Percentiles rank a stretch among this genome's conserved stretches.
phyloP scores from a whole-genome alignment of 1,284 basidiomycete genomes.

The Ceratobasidium sp. region DNA sequence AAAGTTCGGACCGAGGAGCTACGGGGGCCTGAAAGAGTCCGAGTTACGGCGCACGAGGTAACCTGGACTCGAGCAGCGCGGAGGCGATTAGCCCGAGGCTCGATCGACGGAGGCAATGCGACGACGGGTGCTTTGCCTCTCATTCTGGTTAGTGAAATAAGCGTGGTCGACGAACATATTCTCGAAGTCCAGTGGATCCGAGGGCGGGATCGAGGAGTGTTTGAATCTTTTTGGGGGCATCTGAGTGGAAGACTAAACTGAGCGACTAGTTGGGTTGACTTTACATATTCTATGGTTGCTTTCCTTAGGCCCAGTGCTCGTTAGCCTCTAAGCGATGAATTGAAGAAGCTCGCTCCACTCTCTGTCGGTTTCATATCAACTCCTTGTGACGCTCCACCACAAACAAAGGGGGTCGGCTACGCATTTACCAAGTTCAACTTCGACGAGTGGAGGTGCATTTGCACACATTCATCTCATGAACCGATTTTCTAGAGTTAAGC shows the following conservation, averaged over 20 bases:
- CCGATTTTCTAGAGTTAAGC: too few species aligned
- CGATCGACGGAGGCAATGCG: background rate
- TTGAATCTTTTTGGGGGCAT: slow-evolving; percentile 79
- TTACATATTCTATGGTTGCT: background rate
- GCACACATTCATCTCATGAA: too few species aligned
- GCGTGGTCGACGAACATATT: slow-evolving; percentile 30
- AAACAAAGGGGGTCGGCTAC: too few species aligned
- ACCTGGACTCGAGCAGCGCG: slow-evolving; percentile 43
- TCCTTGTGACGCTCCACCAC: background rate
- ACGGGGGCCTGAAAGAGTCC: slow-evolving; percentile 42
- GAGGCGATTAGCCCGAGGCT: slow-evolving; percentile 47
- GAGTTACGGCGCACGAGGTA: slow-evolving; percentile 36
- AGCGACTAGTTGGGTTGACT: background rate
- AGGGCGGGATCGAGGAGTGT: slow-evolving; percentile 70
- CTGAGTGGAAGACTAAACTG: slow-evolving; percentile 60
- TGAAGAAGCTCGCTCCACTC: too few species aligned
- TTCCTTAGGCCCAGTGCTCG: background rate
- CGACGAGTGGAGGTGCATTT: too few species aligned
- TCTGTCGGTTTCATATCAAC: background rate
- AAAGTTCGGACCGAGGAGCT: slow-evolving; percentile 44
- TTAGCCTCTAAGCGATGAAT: too few species aligned
- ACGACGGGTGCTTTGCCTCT: slow-evolving; percentile 52
- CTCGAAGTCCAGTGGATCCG: slow-evolving; percentile 73
- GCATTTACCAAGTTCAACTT: too few species aligned
- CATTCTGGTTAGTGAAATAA: slow-evolving; percentile 47